Evolutionary conservation across 306 rosid genomes (phyloP).

Genomic region (Ormosia emarginata): DNA sequence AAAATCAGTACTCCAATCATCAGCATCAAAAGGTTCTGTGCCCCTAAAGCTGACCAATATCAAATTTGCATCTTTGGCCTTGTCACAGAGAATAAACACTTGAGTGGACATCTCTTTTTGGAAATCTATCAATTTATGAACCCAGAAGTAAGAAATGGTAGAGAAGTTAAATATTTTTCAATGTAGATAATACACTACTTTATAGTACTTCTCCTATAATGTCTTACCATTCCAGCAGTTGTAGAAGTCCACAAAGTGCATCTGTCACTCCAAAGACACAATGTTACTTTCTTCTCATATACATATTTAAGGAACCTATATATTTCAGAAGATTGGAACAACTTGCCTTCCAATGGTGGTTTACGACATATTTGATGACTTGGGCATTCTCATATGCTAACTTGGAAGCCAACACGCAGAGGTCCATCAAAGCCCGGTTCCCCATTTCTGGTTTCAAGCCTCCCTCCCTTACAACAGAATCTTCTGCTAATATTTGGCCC

Average conservation of each 20-base stretch:
- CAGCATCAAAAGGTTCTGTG: constrained; percentile 69
- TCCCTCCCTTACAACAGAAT: constrained; percentile 16
- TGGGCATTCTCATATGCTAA: constrained; percentile 67
- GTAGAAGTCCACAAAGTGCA: constrained; percentile 76
- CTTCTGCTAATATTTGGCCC: constrained; percentile 17
- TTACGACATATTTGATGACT: constrained; percentile 40
- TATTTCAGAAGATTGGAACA: not conserved
- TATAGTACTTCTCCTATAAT: not conserved
- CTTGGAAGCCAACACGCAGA: constrained; percentile 77
- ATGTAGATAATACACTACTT: not conserved
- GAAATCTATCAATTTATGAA: constrained; percentile 40
- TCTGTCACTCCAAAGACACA: constrained; percentile 33
- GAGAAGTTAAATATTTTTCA: constrained; percentile 3
- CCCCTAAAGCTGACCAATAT: constrained; percentile 75
- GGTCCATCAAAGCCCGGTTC: constrained; percentile 54
- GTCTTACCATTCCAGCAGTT: constrained; percentile 65
- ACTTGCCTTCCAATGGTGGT: constrained; percentile 68
- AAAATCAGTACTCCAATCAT: constrained; percentile 78
- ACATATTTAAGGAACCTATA: not conserved
- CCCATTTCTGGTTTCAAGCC: constrained; percentile 27
- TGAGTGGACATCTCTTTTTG: constrained; percentile 45
- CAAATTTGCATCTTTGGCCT: constrained; percentile 61
- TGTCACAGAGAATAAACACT: constrained; percentile 66
- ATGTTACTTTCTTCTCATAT: not conserved
- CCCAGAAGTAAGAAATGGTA: not conserved